Evolutionary conservation across 495 filamentous ascomycete species (phyloP).

Genomic region (Penicillium verhagenii): DNA sequence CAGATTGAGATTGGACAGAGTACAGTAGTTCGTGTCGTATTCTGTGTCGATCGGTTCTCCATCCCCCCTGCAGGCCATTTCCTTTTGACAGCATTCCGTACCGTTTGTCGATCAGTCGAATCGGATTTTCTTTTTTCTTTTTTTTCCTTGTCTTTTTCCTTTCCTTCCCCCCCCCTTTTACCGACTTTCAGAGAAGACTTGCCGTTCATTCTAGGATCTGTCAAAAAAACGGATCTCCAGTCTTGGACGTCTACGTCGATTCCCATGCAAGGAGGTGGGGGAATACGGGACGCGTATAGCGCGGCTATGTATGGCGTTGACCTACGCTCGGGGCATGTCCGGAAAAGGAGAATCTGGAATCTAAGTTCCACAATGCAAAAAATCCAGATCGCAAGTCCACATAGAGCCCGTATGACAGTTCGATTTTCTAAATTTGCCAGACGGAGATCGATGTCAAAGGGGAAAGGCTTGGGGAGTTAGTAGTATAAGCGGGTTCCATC

Average conservation of each 20-base stretch:
- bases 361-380: background rate
- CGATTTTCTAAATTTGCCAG: too few species aligned
- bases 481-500: too few species aligned
- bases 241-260: slow-evolving; percentile 5
- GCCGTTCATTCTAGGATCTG: slow-evolving; percentile 11
- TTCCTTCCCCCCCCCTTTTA: too few species aligned
- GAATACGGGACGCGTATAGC: slow-evolving; percentile 21
- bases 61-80: slow-evolving; percentile 11
- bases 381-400: background rate
- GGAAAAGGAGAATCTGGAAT: background rate
- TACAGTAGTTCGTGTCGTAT: slow-evolving; percentile 1
- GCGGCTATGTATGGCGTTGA: slow-evolving; percentile 13
- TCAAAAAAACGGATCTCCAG: slow-evolving; percentile 12
- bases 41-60: slow-evolving; percentile 1
- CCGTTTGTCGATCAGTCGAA: slow-evolving; percentile 18
- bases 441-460: too few species aligned
- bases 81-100: slow-evolving; percentile 22
- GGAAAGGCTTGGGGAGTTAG: too few species aligned
- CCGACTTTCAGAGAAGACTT: slow-evolving; percentile 13
- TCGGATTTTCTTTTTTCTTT: background rate
- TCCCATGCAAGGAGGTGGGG: slow-evolving; percentile 18
- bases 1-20: background rate
- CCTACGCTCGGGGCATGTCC: background rate
- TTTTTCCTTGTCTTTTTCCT: too few species aligned
- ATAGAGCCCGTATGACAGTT: background rate